Conservation (phyloP, 345 rosid genomes). For the Luvunga scandens region DNA sequence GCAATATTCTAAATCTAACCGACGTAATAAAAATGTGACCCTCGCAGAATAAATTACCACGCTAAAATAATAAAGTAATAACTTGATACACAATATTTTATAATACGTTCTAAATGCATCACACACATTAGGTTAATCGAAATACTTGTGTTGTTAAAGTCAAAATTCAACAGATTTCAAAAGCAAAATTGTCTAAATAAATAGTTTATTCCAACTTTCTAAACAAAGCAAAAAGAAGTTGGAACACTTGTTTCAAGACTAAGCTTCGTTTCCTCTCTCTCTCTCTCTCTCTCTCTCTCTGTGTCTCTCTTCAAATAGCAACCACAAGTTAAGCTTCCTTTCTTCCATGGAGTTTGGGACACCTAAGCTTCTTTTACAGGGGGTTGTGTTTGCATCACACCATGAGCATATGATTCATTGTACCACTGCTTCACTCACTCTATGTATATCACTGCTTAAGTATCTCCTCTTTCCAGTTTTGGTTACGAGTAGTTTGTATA, state of each 20-base stretch:
- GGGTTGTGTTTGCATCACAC: conserved; percentile 12
- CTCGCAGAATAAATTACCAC: no score
- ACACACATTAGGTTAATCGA: no score
- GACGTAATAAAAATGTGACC: no score
- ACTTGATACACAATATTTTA: no score
- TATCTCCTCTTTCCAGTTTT: background rate
- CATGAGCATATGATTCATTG: background rate
- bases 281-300: background rate
- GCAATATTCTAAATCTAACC: no score
- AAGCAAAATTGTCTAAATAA: background rate
- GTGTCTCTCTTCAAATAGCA: conserved; percentile 11
- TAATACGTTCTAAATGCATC: no score
- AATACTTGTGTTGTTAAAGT: background rate
- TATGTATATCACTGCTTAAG: conserved; percentile 11
- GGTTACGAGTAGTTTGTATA: background rate
- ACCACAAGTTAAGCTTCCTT: background rate
- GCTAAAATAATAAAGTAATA: no score
- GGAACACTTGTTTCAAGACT: background rate
- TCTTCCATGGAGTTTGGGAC: conserved; percentile 35
- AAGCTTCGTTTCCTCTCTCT: background rate
- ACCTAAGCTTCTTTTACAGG: conserved; percentile 14
- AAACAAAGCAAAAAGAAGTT: background rate
- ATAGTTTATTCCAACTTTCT: background rate
- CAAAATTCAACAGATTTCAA: background rate
- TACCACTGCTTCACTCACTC: conserved; percentile 5